Conservation (phyloP, 225 moss, liverwort and hornwort genomes). For the Antitrichia curtipendula region DNA sequence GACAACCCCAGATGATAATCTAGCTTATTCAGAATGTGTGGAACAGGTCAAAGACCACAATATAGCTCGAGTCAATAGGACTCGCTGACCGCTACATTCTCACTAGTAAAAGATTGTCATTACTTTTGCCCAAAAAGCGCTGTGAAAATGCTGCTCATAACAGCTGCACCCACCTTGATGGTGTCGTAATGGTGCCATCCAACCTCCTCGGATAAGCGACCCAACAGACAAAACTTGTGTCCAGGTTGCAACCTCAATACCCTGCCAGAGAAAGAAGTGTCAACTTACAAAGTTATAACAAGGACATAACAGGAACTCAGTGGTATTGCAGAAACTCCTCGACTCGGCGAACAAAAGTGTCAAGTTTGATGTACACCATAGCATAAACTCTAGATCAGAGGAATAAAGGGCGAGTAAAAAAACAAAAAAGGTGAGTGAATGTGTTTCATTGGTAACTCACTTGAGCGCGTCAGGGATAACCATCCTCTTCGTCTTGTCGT, state of each 20-base stretch:
- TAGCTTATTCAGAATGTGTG: background rate
- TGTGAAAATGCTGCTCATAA: background rate
- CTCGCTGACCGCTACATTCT: background rate
- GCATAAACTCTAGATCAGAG: background rate
- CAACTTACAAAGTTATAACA: background rate
- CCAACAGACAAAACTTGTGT: constrained; percentile 7
- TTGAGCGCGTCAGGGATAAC: constrained; percentile 76
- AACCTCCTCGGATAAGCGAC: constrained; percentile 10
- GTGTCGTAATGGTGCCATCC: constrained; percentile 17
- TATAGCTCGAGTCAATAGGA: background rate
- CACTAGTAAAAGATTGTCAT: background rate
- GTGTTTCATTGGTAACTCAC: background rate
- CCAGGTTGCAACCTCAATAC: constrained; percentile 13
- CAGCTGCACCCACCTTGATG: background rate
- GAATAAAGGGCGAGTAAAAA: background rate
- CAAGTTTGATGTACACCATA: background rate
- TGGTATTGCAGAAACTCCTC: background rate
- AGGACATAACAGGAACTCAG: background rate
- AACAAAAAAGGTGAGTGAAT: background rate
- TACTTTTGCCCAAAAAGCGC: too few species aligned
- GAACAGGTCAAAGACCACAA: background rate
- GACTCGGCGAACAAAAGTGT: background rate
- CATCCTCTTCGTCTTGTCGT: constrained; percentile 88
- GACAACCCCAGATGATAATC: background rate
- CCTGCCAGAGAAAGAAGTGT: background rate